phyloP scores from a whole-genome alignment of 176 grass and related monocot genomes.

The Miscanthus lutarioriparius region DNA sequence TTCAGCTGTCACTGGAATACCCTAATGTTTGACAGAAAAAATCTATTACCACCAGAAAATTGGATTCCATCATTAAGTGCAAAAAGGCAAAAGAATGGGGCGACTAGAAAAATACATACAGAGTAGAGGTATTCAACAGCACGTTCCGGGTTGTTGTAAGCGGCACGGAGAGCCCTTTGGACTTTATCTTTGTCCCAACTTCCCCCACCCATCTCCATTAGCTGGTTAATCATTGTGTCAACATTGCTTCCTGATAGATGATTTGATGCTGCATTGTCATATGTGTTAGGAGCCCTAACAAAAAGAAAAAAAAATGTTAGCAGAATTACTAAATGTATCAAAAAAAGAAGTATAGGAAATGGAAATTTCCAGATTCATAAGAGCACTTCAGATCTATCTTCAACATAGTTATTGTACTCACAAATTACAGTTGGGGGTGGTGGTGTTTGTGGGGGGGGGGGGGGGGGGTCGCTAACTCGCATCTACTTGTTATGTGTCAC shows the following conservation, averaged over 20 bases:
- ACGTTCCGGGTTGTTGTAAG: constrained; percentile 97
- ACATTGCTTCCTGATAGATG: constrained; percentile 61
- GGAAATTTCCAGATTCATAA: neutral
- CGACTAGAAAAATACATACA: constrained; percentile 38
- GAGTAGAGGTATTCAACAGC: constrained; percentile 98
- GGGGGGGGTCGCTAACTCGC: neutral
- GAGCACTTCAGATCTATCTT: neutral
- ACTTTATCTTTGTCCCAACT: constrained; percentile 90
- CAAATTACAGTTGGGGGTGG: neutral
- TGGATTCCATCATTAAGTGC: neutral
- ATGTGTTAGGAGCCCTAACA: constrained; percentile 45
- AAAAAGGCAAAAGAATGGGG: neutral
- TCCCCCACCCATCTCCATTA: constrained; percentile 98
- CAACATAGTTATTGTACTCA: neutral
- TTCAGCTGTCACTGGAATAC: constrained; percentile 79
- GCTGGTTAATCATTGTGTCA: constrained; percentile 68
- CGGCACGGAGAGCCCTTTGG: constrained; percentile 72
- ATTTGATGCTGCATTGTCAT: constrained; percentile 69
- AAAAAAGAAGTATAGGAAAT: constrained; percentile 13
- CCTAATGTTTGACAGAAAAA: constrained; percentile 50
- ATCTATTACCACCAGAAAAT: constrained; percentile 30
- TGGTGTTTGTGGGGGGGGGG: neutral
- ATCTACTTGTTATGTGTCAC: neutral
- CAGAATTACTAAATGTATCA: neutral
- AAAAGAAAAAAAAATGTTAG: constrained; percentile 20